Evolutionary conservation across 257 asterid genomes (phyloP), one percentile per base, ranked within the genome.

Genomic region (Voacanga thouarsii): DNA sequence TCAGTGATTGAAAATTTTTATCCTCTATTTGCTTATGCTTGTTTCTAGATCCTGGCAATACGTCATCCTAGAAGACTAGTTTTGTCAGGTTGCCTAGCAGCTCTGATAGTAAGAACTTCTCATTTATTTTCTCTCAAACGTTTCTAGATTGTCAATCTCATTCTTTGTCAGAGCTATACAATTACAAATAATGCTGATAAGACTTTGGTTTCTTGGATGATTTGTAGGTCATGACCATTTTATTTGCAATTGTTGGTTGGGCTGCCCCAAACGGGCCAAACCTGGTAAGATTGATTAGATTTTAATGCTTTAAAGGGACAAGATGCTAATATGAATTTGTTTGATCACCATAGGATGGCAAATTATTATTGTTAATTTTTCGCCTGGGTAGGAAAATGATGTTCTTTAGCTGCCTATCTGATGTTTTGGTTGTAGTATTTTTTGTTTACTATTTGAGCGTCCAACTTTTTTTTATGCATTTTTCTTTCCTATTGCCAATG

Each of bases 261-360:
- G 98, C 98, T 76, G 98, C 99, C 74, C 99, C 99, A 57, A n/a
- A n/a, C n/a, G n/a, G n/a, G n/a, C n/a, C n/a, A n/a, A 95, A 88
- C 81, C 85, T 95, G 89, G 98, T 93, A 79, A 71, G 80, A 15
- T 84, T 80, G 33, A 60, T 81, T 74, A 72, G 65, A 37, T 50
- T 63, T 56, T 63, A 16, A 49, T 66, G 19, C 14, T 76, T 75
- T 74, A 30, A 3, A 41, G 53, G 24, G 51, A 33, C 39, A 37
- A 79, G 53, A 59, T 80, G 74, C 82, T 80, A 43, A 61, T 60
- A 28, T 21, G 37, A 69, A 43, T 61, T 67, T 71, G 50, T 47
- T 37, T 24, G 39, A 14, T 28, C 60, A 6, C 16, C 33, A 45
- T n/a, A 10, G 12, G 68, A 39, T 49, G n/a, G 64, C 65, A 41